A percentile compares a stretch with the other conserved stretches of the same genome.
Evolutionary conservation across 257 asterid species (phyloP).

Genomic region (Solanum chilense): DNA sequence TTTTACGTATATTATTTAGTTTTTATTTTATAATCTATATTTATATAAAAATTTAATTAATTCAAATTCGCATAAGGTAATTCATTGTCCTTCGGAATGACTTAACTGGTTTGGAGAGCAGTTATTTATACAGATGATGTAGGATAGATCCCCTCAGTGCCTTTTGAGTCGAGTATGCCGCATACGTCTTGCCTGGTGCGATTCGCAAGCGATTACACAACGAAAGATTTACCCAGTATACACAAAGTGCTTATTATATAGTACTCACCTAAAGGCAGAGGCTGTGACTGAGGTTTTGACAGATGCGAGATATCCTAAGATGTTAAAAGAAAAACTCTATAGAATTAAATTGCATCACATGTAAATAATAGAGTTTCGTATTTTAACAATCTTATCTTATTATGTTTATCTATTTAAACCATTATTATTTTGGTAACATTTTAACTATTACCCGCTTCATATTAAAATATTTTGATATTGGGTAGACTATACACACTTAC

Average conservation of each 20-base stretch:
- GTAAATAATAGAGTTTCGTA: not conserved
- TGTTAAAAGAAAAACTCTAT: not conserved
- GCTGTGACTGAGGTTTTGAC: accelerated
- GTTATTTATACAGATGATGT: accelerated
- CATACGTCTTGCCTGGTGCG: accelerated
- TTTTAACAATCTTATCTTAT: not conserved
- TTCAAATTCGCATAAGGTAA: too few species aligned
- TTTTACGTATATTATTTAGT: not conserved
- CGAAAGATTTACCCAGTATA: not conserved
- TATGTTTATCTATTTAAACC: not conserved
- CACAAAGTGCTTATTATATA: not conserved
- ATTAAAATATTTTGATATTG: not conserved
- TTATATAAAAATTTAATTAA: too few species aligned
- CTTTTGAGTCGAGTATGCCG: not conserved
- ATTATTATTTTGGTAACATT: too few species aligned
- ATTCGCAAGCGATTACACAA: not conserved
- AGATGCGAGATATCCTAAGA: accelerated
- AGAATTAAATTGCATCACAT: not conserved
- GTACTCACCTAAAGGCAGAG: accelerated
- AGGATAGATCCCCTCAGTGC: accelerated
- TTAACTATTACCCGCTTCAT: not conserved
- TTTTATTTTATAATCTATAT: too few species aligned
- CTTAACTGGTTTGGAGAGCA: accelerated
- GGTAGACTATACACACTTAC: not conserved
- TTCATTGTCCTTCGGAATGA: too few species aligned